These are phyloP conservation scores for Phoma herbarum DNA, from an alignment of 2,329 filamentous ascomycete genomes.

Conservation along the genomic window DNA sequence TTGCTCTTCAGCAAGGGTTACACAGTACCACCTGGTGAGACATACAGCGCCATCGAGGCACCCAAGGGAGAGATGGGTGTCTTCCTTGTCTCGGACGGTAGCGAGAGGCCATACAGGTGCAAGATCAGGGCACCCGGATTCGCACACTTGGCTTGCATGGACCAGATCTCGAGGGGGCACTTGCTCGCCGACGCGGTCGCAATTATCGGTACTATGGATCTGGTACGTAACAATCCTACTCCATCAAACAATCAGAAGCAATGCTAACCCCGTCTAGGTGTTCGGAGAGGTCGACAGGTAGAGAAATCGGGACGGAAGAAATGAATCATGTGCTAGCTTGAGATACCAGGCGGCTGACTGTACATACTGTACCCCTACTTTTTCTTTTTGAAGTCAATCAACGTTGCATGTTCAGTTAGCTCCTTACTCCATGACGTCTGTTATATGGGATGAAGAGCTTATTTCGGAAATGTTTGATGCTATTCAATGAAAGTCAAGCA, in stretches of 20 bases:
- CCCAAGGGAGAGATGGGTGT: slow-evolving; percentile 99
- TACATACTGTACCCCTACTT: slow-evolving; percentile 42
- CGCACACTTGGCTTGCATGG: slow-evolving; percentile 91
- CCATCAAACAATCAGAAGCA: background rate
- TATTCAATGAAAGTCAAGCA: too few species aligned
- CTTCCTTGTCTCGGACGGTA: slow-evolving; percentile 93
- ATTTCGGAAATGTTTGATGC: too few species aligned
- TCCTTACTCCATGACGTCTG: background rate
- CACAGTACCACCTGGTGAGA: slow-evolving; percentile 94
- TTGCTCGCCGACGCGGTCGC: slow-evolving; percentile 95
- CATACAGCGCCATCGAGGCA: slow-evolving; percentile 98
- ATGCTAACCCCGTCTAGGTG: background rate
- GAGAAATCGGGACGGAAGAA: background rate
- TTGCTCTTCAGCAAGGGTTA: slow-evolving; percentile 99
- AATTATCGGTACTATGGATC: slow-evolving; percentile 72
- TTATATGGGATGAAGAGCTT: background rate
- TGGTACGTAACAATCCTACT: slow-evolving; percentile 35
- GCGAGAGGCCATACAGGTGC: slow-evolving; percentile 91
- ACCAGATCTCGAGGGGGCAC: slow-evolving; percentile 91
- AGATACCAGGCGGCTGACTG: slow-evolving; percentile 27
- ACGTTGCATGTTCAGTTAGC: slow-evolving; percentile 20
- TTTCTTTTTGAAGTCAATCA: slow-evolving; percentile 29
- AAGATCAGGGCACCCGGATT: slow-evolving; percentile 98
- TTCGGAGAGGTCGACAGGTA: slow-evolving; percentile 14
- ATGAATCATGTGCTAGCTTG: slow-evolving; percentile 13